Evolutionary conservation across 2,329 filamentous ascomycete species (phyloP).

Genomic region (Coniochaeta ligniaria): DNA sequence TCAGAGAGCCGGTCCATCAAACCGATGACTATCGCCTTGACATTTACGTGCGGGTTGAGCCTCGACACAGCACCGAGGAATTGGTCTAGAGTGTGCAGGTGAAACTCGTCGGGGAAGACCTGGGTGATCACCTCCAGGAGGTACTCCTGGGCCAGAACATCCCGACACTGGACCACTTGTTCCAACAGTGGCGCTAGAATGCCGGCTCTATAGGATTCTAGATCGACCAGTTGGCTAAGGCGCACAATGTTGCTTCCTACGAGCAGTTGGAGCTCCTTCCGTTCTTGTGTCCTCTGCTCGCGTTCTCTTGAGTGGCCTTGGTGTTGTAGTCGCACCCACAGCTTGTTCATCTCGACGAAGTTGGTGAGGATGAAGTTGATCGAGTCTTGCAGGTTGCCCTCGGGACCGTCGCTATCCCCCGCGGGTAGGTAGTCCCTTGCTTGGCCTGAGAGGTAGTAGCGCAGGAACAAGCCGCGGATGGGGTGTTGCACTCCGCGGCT

Average conservation of each 20-base stretch:
- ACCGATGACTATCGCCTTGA: conserved; percentile 96
- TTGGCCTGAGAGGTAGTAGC: conserved; percentile 94
- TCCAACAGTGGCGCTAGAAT: conserved; percentile 87
- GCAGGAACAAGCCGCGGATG: conserved; percentile 86
- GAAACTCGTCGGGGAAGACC: conserved; percentile 97
- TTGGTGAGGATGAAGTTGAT: conserved; percentile 98
- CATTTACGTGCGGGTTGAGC: conserved; percentile 91
- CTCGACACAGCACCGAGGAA: conserved; percentile 89
- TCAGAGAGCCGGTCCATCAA: conserved; percentile 94
- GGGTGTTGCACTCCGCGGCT: conserved; percentile 96
- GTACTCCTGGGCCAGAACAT: conserved; percentile 96
- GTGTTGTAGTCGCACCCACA: conserved; percentile 96
- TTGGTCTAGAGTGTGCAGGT: conserved; percentile 92
- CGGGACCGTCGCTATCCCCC: conserved; percentile 78
- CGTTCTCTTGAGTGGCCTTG: conserved; percentile 94
- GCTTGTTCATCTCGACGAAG: conserved; percentile 99
- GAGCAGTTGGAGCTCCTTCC: conserved; percentile 89
- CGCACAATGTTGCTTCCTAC: conserved; percentile 96
- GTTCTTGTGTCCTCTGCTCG: conserved; percentile 86
- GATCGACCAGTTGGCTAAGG: conserved; percentile 88
- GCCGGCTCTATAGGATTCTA: conserved; percentile 86
- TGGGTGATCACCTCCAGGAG: conserved; percentile 97
- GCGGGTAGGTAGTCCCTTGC: conserved; percentile 82
- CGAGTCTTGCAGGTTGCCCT: conserved; percentile 93
- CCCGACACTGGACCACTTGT: conserved; percentile 95